Base-by-base conservation (phyloP, 2,329 filamentous ascomycete species). In the Coccinonectria pachysandricola region DNA sequence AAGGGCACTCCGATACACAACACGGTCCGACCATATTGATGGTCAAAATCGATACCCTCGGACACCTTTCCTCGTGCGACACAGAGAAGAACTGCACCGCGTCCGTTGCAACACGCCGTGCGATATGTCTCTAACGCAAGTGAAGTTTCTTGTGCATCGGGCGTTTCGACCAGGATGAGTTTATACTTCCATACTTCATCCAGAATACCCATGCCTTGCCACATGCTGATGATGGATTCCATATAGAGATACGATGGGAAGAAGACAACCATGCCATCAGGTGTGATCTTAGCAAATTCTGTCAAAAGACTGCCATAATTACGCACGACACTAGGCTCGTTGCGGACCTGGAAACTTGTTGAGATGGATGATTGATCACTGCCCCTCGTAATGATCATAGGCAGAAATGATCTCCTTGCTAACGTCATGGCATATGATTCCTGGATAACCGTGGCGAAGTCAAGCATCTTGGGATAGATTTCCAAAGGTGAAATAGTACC, bases 101-200 rank as follows among this genome's bases (percentile, higher is more conserved):
- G 76, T 9, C 91, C 92, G 49, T 98, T 98, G 61, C 86, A 94
- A 56, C 91, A 98, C 2, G 92, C 92, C 7, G 88, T 96, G 31
- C 91, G 81, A 57, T 95, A 98, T 0, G 91, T 96, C 56, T 98
- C 91, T 6, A 98, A 67, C 0, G 91, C 91, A 6, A 98, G 68
- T 0, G 87, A 93, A 0, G 91, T 98, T 59, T 98, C 91, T 56
- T 98, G 91, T 1, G 86, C 85, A 53, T 98, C 91, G 1, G 91
- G 91, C 0, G 92, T 98, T 62, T 98, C 91, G 33, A 98, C 91
- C 6, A 98, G 69, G 40, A 98, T 95, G 39, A 98, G 71, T 54
- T 98, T 98, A 64, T 94, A 95, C 56, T 94, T 95, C 91, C 91
- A 98, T 16, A 98, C 86, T 50, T 91, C 82, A 56, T 98, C 91